Evolutionary conservation across 1,284 basidiomycete species (phyloP), one percentile per base, ranked within the genome.

Genomic region (Acaromyces ingoldii): DNA sequence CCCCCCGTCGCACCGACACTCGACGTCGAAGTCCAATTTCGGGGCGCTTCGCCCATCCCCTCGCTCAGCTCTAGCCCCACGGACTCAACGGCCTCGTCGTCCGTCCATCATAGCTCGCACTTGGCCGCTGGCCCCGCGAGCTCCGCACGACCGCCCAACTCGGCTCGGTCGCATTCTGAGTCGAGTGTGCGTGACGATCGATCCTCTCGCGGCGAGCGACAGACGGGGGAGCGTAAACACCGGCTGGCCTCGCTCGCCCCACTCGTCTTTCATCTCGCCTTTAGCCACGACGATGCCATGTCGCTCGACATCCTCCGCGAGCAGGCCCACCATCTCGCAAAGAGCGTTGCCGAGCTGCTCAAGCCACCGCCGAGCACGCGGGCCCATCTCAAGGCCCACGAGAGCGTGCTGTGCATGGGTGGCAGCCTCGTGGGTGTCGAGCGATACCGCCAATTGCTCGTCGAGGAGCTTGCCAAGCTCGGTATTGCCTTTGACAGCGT

Each of bases 241-340:
- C 38, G 58, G 13, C 30, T 62, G 11, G 60, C 60, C 13, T 47
- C 54, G 6, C 36, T 62, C n/a, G 49, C 60, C 11, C 58, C 58
- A n/a, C 26, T 62, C 11, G 60, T 62, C 17, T 62, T 62, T 41
- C 44, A 60, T 26, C 55, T 62, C 4, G 60, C 60, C 9, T 58
- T 62, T 24, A 25, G 24, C 1, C 58, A 60, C 22, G 31, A 22
- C n/a, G 60, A 62, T 39, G 33, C 22, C 11, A 15, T 43, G 5
- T 44, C 29, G 11, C 40, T 62, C 6, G 22, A 37, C 13, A 57
- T 62, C 22, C 22, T 62, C 10, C 44, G 46, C 5, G 10, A 28
- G 7, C 58, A 62, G 25, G 48, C 48, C 2, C 38, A 28, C 10
- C 25, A 22, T 17, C 37, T 49, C 25, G 48, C 48, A n/a, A 10